phyloP scores from a whole-genome alignment of 2,329 filamentous ascomycete species.

The Sclerotinia borealis region DNA sequence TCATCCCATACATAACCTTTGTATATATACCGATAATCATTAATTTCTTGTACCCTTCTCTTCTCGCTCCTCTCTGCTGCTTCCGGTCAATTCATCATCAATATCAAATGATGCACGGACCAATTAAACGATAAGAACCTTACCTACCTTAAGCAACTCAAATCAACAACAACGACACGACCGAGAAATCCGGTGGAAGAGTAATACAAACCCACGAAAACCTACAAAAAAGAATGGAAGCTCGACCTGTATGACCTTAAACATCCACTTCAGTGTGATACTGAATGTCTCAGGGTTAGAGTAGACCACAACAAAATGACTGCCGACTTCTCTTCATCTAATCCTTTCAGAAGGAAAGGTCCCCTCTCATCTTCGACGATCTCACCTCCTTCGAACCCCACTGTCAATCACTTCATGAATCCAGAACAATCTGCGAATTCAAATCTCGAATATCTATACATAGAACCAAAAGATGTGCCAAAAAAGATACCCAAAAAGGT shows the following conservation, averaged over 20 bases:
- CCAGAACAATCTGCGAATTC: conserved; percentile 9
- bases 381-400: conserved; percentile 14
- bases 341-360: conserved; percentile 32
- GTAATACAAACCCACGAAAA: conserved; percentile 2
- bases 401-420: conserved; percentile 15
- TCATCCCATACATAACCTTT: not conserved
- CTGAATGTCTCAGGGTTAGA: conserved; percentile 14
- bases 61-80: not conserved
- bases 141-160: not conserved
- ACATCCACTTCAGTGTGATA: conserved; percentile 10
- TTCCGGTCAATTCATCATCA: not conserved
- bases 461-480: conserved; percentile 13
- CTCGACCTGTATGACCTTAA: conserved; percentile 10
- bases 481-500: conserved; percentile 50
- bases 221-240: conserved; percentile 2
- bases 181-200: conserved; percentile 10
- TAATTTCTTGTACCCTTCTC: not conserved
- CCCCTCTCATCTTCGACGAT: conserved; percentile 10
- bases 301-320: conserved; percentile 23
- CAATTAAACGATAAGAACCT: not conserved
- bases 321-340: conserved; percentile 29
- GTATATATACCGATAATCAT: not conserved
- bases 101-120: conserved; percentile 1
- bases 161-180: conserved; percentile 9
- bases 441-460: conserved; percentile 14